A percentile compares a stretch with the other conserved stretches of the same genome.
These are phyloP conservation scores for Ilex asprella DNA, from an alignment of 257 asterid species.

Conservation along the genomic window DNA sequence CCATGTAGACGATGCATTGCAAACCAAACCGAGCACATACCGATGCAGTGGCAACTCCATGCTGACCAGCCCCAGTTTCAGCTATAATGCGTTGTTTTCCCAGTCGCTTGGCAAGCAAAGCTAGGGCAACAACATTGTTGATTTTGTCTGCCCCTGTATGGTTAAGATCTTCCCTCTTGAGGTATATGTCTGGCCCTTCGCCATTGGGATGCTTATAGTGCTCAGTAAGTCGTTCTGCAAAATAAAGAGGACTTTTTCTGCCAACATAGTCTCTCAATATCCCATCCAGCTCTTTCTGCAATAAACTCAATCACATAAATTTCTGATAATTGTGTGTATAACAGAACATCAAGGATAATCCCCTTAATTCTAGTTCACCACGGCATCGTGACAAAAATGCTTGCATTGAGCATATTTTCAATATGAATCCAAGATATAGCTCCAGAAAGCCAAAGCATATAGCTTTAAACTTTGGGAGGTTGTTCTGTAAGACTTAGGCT, in stretches of 20 bases:
- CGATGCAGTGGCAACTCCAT: conserved; percentile 75
- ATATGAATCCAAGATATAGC: too few species aligned
- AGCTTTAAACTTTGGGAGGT: too few species aligned
- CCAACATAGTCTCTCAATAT: conserved; percentile 69
- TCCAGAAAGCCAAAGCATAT: too few species aligned
- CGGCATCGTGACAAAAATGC: too few species aligned
- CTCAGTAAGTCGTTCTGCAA: conserved; percentile 55
- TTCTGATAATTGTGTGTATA: background rate
- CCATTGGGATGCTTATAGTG: conserved; percentile 44
- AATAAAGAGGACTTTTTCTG: conserved; percentile 73
- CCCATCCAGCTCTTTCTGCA: conserved; percentile 43
- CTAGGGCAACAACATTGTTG: conserved; percentile 84
- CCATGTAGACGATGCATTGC: conserved; percentile 57
- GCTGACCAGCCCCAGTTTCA: conserved; percentile 85
- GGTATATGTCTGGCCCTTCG: conserved; percentile 57
- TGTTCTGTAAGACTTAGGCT: too few species aligned
- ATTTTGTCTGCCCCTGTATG: conserved; percentile 80
- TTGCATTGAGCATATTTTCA: too few species aligned
- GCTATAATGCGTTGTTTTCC: conserved; percentile 37
- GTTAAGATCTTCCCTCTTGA: too few species aligned
- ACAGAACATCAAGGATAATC: background rate
- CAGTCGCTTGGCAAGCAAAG: conserved; percentile 74
- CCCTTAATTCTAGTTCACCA: background rate
- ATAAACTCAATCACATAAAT: background rate
- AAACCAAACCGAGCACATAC: conserved; percentile 63